Evolutionary conservation across 2,329 filamentous ascomycete species (phyloP).

Genomic region (Cladophialophora immunda): DNA sequence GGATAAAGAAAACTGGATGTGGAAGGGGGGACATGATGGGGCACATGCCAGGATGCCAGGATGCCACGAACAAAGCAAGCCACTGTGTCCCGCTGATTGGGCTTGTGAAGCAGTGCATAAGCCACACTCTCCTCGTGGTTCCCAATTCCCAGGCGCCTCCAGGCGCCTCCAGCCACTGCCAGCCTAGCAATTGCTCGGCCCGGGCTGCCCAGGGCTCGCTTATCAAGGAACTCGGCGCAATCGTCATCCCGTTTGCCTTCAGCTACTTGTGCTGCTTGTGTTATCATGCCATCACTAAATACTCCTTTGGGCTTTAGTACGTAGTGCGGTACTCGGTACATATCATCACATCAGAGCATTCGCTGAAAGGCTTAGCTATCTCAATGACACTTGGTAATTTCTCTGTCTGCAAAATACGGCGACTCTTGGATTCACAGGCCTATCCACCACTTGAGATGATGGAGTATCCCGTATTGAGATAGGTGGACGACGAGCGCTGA

Average conservation of each 20-base stretch:
- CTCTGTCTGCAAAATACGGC: too few relatives aligned
- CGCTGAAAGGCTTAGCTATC: too few relatives aligned
- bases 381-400: too few relatives aligned
- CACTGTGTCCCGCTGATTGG: neutral
- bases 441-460: neutral
- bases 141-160: neutral
- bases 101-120: neutral
- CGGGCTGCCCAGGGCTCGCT: neutral
- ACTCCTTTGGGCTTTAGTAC: neutral
- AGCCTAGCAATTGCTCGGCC: neutral
- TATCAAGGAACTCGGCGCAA: neutral
- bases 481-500: too few relatives aligned
- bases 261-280: neutral
- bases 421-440: too few relatives aligned
- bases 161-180: neutral
- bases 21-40: conserved; percentile 21
- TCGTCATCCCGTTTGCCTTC: neutral
- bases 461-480: neutral
- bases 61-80: neutral
- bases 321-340: neutral
- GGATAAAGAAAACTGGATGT: conserved; percentile 20
- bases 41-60: conserved; percentile 23
- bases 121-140: neutral
- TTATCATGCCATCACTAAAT: neutral
- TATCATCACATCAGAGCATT: neutral